Conservation (phyloP, 2,329 filamentous ascomycete genomes). For the Colletotrichum sp. region DNA sequence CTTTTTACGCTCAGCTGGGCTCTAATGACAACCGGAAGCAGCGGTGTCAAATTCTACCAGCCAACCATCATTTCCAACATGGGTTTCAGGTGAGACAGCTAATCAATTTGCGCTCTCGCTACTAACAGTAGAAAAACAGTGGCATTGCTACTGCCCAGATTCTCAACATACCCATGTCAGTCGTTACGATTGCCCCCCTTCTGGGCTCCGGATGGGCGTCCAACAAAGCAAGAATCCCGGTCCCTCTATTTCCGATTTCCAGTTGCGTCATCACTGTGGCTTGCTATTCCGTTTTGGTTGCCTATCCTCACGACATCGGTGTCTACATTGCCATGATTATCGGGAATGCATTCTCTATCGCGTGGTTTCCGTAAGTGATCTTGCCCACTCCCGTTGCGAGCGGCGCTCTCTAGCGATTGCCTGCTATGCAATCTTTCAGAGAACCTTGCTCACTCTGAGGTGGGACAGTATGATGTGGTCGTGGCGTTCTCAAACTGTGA, state of each 20-base stretch:
- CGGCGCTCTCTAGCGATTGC: neutral
- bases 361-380: neutral
- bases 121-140: neutral
- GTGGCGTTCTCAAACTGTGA: neutral
- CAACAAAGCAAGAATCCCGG: neutral
- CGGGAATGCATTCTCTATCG: neutral
- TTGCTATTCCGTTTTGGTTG: neutral
- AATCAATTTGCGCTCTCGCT: neutral
- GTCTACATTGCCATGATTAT: neutral
- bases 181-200: neutral
- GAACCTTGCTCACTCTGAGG: rapidly evolving
- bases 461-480: neutral
- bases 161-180: neutral
- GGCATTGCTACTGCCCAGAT: neutral
- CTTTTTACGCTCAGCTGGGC: neutral
- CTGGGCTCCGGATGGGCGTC: neutral
- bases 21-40: neutral
- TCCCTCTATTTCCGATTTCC: neutral
- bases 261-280: neutral
- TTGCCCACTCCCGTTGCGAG: neutral
- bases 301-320: neutral
- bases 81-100: neutral
- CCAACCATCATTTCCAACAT: neutral
- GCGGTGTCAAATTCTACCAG: neutral
- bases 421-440: rapidly evolving